phyloP scores from a whole-genome alignment of 257 asterid genomes.

The Solanum sparsipilum region DNA sequence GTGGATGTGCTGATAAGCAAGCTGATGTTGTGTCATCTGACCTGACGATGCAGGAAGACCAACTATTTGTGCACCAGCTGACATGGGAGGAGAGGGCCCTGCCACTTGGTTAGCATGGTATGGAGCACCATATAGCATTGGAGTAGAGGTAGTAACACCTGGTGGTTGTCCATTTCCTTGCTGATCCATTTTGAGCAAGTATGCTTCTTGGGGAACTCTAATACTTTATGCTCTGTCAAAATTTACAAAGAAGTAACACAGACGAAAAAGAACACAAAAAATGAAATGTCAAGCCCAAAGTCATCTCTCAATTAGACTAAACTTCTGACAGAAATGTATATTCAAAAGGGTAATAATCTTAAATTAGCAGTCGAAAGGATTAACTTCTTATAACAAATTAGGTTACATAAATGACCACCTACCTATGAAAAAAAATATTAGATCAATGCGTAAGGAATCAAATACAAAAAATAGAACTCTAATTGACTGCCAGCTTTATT shows the following conservation, averaged over 20 bases:
- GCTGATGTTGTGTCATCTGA: slow-evolving; percentile 79
- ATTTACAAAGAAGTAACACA: background rate
- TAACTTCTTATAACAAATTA: background rate
- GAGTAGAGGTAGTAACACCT: slow-evolving; percentile 51
- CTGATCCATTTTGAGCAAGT: slow-evolving; percentile 49
- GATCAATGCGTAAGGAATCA: background rate
- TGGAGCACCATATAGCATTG: slow-evolving; percentile 39
- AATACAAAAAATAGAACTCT: background rate
- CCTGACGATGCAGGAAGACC: slow-evolving; percentile 58
- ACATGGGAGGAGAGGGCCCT: slow-evolving; percentile 36
- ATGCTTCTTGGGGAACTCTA: background rate
- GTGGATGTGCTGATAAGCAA: slow-evolving; percentile 90
- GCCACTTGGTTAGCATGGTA: slow-evolving; percentile 68
- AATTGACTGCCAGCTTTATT: background rate
- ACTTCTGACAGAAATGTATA: background rate
- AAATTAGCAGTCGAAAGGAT: background rate
- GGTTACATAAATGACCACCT: background rate
- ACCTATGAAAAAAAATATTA: background rate
- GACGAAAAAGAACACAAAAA: background rate
- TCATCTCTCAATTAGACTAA: background rate
- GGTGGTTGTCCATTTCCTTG: slow-evolving; percentile 79
- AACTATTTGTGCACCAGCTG: slow-evolving; percentile 50
- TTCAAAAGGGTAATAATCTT: background rate
- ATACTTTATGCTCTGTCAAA: background rate
- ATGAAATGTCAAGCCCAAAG: background rate